These are phyloP conservation scores for Earliella scabrosa DNA, from an alignment of 1,284 basidiomycete genomes.

Conservation along the genomic window DNA sequence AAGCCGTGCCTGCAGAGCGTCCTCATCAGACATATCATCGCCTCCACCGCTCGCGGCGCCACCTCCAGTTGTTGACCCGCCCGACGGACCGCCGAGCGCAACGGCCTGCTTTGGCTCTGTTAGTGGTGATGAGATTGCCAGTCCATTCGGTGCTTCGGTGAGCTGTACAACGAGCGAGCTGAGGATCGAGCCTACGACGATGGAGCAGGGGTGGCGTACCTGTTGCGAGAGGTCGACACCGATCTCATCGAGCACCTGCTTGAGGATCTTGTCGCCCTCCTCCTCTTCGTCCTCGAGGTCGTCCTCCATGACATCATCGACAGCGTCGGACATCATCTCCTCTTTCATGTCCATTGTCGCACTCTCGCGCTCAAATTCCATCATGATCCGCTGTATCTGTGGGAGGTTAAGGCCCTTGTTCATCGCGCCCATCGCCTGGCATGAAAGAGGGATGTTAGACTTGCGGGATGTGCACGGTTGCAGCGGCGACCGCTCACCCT, in stretches of 20 bases:
- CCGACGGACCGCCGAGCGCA: conserved; percentile 72
- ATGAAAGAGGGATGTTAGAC: neutral
- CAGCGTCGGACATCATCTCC: conserved; percentile 99
- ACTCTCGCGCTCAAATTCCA: conserved; percentile 97
- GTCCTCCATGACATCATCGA: conserved; percentile 98
- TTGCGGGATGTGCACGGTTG: neutral
- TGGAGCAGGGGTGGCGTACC: conserved; percentile 39
- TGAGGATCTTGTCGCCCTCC: conserved; percentile 95
- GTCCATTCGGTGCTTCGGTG: conserved; percentile 79
- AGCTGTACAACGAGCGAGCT: conserved; percentile 53
- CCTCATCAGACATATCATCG: conserved; percentile 73
- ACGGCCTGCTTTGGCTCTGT: conserved; percentile 75
- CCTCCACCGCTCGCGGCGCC: conserved; percentile 39
- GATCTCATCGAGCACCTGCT: conserved; percentile 97
- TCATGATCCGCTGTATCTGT: conserved; percentile 94
- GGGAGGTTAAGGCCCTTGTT: conserved; percentile 96
- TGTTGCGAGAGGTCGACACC: conserved; percentile 93
- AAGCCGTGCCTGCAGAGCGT: conserved; percentile 42
- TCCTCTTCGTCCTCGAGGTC: conserved; percentile 93
- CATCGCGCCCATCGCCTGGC: conserved; percentile 97
- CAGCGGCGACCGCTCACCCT: conserved; percentile 58
- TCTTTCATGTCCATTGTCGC: conserved; percentile 99
- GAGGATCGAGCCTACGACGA: neutral
- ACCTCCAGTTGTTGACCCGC: conserved; percentile 38
- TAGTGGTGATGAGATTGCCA: conserved; percentile 66